Percentiles rank a stretch among this genome's conserved stretches.
Conservation (phyloP, 1,139 yeast genomes). For the Suhomyces taliae region DNA sequence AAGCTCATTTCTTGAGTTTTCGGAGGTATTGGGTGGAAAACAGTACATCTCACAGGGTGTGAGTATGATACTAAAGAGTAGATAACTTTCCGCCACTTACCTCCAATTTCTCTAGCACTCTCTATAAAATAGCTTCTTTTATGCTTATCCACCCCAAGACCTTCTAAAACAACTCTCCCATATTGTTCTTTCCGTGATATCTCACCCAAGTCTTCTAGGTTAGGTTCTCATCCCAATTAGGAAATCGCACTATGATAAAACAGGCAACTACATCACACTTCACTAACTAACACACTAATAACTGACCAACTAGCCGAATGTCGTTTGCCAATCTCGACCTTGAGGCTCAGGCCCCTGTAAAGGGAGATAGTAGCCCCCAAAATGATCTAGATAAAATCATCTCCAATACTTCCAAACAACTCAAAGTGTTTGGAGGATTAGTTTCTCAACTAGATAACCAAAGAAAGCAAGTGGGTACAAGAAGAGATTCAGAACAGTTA, state of each 20-base stretch:
- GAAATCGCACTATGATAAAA: not conserved
- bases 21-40: no score
- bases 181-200: no score
- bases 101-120: no score
- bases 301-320: slow-evolving; percentile 30
- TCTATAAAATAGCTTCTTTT: no score
- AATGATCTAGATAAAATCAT: slow-evolving; percentile 37
- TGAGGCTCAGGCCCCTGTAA: slow-evolving; percentile 49
- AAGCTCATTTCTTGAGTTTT: no score
- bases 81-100: no score
- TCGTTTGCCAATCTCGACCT: slow-evolving; percentile 61
- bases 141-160: no score
- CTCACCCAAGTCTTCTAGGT: no score
- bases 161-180: no score
- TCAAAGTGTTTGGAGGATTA: slow-evolving; percentile 51
- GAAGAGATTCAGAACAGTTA: slow-evolving; percentile 47
- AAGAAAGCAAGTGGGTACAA: slow-evolving; percentile 53
- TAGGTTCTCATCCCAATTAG: not conserved
- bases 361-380: slow-evolving; percentile 8
- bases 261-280: not conserved
- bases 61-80: no score
- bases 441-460: slow-evolving; percentile 51
- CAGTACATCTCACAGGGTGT: no score
- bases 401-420: slow-evolving; percentile 37
- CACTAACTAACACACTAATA: no score